A percentile compares a stretch with the other conserved stretches of the same genome.
Conservation (phyloP, 2,329 filamentous ascomycete species). For the Aspergillus arachidicola region DNA sequence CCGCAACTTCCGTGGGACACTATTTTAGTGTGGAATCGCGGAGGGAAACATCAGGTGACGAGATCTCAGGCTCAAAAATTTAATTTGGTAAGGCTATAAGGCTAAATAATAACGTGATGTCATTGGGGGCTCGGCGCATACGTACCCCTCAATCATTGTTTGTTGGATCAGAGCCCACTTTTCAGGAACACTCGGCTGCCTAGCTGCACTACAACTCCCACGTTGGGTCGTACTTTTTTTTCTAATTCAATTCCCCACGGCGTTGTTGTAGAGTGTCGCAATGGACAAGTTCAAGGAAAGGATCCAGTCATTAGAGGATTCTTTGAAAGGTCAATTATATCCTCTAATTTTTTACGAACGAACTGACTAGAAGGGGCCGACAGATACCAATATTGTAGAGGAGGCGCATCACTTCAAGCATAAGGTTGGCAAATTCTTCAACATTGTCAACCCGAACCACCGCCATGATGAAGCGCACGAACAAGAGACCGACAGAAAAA, state of each 20-base stretch:
- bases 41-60: constrained; percentile 1
- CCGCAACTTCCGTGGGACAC: not conserved
- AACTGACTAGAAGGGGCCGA: not conserved
- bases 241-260: not conserved
- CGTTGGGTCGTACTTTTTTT: not conserved
- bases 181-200: constrained; percentile 3
- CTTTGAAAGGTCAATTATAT: constrained; percentile 28
- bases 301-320: constrained; percentile 27
- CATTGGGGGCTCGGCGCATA: constrained; percentile 2
- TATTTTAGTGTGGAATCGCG: constrained; percentile 1
- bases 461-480: constrained; percentile 95
- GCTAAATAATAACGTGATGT: constrained; percentile 8
- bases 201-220: not conserved
- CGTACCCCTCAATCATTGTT: not conserved
- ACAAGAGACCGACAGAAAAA: constrained; percentile 77
- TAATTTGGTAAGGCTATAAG: constrained; percentile 2
- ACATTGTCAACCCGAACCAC: constrained; percentile 80
- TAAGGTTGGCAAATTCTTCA: constrained; percentile 65
- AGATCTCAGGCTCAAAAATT: not conserved
- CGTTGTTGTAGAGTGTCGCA: constrained; percentile 4
- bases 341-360: not conserved
- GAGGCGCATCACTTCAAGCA: constrained; percentile 62
- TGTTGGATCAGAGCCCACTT: not conserved
- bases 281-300: constrained; percentile 33
- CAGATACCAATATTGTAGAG: constrained; percentile 48